These are phyloP conservation scores for Diaporthe sp. DNA, from an alignment of 2,329 filamentous ascomycete species.

Conservation along the genomic window DNA sequence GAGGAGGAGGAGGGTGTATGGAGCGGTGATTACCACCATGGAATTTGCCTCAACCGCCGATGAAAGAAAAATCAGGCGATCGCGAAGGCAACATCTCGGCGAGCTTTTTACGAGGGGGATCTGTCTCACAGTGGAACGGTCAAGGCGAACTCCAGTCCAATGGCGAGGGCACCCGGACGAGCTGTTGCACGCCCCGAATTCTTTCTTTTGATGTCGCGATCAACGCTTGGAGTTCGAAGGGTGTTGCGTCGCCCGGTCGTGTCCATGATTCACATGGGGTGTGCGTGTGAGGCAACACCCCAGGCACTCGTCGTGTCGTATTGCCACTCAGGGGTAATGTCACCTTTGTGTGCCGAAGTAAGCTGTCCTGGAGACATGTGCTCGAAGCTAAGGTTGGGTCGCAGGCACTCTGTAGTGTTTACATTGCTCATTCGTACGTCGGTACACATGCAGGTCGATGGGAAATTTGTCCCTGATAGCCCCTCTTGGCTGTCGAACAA, in stretches of 20 bases:
- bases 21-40: not conserved
- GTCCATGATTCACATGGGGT: slow-evolving; percentile 16
- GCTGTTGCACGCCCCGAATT: not conserved
- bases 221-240: not conserved
- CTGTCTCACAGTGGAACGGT: slow-evolving; percentile 22
- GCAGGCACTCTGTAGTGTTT: not conserved
- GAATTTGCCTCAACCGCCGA: too few species aligned
- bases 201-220: not conserved
- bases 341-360: not conserved
- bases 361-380: not conserved
- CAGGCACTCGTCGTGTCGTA: not conserved
- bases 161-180: not conserved
- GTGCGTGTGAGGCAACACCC: not conserved
- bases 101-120: not conserved
- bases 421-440: not conserved
- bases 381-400: not conserved
- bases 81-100: slow-evolving; percentile 15
- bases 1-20: not conserved
- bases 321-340: slow-evolving; percentile 10
- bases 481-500: not conserved
- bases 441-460: not conserved
- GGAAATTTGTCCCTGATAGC: not conserved
- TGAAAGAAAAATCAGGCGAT: not conserved
- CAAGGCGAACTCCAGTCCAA: not conserved
- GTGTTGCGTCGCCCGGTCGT: not conserved